Percentiles rank a stretch among this genome's conserved stretches.
Conservation (phyloP, 2,329 filamentous ascomycete species). For the Cordyceps militaris region DNA sequence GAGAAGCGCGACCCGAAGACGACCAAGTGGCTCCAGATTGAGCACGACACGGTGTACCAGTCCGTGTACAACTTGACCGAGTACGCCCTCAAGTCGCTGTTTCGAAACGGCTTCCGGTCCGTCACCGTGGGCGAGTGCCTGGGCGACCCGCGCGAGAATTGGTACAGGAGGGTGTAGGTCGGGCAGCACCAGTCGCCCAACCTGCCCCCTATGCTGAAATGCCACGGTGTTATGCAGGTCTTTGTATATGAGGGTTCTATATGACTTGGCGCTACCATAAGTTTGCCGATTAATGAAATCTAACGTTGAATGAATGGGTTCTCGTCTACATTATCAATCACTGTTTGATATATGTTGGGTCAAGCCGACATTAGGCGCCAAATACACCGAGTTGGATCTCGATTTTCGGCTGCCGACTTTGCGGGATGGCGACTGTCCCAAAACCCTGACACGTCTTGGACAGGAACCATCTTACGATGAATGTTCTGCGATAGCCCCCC, state of each 20-base stretch:
- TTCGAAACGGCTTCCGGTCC: slow-evolving; percentile 33
- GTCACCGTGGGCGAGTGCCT: slow-evolving; percentile 48
- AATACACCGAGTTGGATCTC: too few relatives aligned
- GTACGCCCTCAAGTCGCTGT: slow-evolving; percentile 36
- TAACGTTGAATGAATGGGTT: too few relatives aligned
- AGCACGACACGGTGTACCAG: slow-evolving; percentile 43
- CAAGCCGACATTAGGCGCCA: too few relatives aligned
- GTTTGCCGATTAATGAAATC: too few relatives aligned
- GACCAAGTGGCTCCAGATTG: slow-evolving; percentile 43
- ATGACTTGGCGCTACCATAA: too few relatives aligned
- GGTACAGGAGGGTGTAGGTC: slow-evolving; percentile 31
- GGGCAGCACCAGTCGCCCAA: background rate
- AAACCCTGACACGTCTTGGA: too few relatives aligned
- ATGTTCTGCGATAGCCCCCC: too few relatives aligned
- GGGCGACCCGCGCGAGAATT: slow-evolving; percentile 34
- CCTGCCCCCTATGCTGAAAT: too few relatives aligned
- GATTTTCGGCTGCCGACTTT: too few relatives aligned
- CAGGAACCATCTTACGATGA: background rate
- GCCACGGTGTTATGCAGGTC: background rate
- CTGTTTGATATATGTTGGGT: too few relatives aligned
- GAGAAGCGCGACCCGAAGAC: slow-evolving; percentile 24
- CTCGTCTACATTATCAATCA: too few relatives aligned
- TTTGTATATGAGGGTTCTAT: background rate
- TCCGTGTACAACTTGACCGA: slow-evolving; percentile 36
- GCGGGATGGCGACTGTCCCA: too few relatives aligned